These are phyloP conservation scores for Breviolum minutum DNA, from an alignment of 73 alveolate genomes.

Conservation along the genomic window DNA sequence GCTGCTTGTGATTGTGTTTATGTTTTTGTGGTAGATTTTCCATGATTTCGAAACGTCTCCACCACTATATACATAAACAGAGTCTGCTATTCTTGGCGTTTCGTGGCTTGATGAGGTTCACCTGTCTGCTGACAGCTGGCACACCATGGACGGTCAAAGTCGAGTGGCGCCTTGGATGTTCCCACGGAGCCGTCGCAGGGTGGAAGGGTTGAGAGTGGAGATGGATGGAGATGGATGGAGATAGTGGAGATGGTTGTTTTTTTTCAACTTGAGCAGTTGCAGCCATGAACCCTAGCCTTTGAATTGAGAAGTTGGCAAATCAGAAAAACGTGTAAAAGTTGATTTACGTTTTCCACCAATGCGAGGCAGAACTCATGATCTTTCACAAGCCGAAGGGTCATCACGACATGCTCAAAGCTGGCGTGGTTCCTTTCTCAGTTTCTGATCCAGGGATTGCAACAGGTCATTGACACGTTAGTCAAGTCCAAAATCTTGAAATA, in stretches of 20 bases:
- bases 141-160: constrained; percentile 50
- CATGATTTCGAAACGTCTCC: too few relatives aligned
- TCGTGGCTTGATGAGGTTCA: background rate
- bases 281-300: background rate
- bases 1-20: too few relatives aligned
- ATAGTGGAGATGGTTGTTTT: background rate
- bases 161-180: background rate
- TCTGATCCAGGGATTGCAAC: background rate
- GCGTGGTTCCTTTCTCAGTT: constrained; percentile 22
- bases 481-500: too few relatives aligned
- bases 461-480: background rate
- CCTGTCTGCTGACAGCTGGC: constrained; percentile 91
- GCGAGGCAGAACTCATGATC: constrained; percentile 86
- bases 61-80: too few relatives aligned
- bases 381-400: constrained; percentile 68
- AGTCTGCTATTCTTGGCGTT: background rate
- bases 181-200: background rate
- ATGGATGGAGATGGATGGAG: background rate
- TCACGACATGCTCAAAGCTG: constrained; percentile 78
- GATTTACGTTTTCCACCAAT: background rate
- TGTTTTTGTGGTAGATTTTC: too few relatives aligned
- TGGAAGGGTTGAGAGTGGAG: background rate
- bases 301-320: too few relatives aligned
- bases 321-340: background rate
- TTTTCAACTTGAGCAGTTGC: background rate